phyloP scores from a whole-genome alignment of 1,284 basidiomycete species.

The Stygiomarasmius scandens region DNA sequence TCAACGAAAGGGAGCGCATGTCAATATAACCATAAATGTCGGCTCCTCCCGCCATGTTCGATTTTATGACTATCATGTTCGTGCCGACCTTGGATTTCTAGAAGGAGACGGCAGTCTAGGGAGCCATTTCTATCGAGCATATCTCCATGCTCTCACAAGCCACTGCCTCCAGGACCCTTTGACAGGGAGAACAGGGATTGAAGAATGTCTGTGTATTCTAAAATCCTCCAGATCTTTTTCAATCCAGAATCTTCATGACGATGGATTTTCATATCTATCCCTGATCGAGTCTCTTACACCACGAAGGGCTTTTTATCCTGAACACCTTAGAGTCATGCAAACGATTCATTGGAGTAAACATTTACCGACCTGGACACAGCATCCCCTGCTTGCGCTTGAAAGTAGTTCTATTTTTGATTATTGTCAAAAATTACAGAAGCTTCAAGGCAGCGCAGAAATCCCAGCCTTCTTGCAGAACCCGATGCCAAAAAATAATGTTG shows the following conservation, averaged over 20 bases:
- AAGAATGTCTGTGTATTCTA: constrained; percentile 45
- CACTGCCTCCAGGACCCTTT: constrained; percentile 47
- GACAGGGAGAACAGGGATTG: constrained; percentile 44
- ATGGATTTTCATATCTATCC: constrained; percentile 34
- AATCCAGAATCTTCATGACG: constrained; percentile 33
- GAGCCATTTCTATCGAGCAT: constrained; percentile 40
- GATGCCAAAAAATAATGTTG: not conserved
- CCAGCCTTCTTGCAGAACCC: not conserved
- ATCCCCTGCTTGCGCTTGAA: constrained; percentile 23
- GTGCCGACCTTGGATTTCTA: constrained; percentile 41
- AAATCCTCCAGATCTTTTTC: constrained; percentile 39
- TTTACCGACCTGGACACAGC: constrained; percentile 29
- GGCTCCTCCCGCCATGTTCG: not conserved
- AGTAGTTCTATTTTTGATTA: constrained; percentile 22
- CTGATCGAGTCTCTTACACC: constrained; percentile 40
- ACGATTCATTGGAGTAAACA: constrained; percentile 34
- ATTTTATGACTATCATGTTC: constrained; percentile 42
- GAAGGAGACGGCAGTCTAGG: constrained; percentile 32
- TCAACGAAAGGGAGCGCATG: not conserved
- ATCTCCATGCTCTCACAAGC: constrained; percentile 49
- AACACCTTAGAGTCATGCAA: constrained; percentile 41
- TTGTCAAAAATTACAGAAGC: constrained; percentile 18
- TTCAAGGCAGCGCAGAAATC: constrained; percentile 5
- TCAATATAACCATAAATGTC: not conserved
- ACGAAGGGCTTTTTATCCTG: constrained; percentile 39